Conservation (phyloP, 2,329 filamentous ascomycete genomes). For the Cercospora brassicicola region DNA sequence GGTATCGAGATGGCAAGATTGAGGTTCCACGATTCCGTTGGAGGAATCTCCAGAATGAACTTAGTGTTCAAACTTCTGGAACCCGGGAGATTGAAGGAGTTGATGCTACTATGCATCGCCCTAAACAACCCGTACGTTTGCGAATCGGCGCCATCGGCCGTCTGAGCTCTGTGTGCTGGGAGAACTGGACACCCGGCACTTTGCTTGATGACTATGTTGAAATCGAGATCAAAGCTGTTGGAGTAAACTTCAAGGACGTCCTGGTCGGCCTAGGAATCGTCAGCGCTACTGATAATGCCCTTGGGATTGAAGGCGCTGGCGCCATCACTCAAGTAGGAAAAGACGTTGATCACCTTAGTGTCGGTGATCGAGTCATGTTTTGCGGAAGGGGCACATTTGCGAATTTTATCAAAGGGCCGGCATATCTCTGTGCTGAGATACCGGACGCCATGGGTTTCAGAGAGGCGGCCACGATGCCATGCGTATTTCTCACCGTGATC, state of each 20-base stretch:
- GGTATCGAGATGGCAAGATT: no score
- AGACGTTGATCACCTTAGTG: constrained; percentile 28
- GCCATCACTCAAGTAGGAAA: constrained; percentile 33
- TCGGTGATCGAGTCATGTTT: constrained; percentile 31
- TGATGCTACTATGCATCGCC: no score
- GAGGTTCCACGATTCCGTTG: no score
- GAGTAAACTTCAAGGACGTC: constrained; percentile 26
- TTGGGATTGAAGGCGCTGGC: constrained; percentile 42
- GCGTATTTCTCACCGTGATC: constrained; percentile 16
- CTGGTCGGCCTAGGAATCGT: constrained; percentile 16
- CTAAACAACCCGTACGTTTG: no score
- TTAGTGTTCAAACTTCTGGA: no score
- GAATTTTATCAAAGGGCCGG: constrained; percentile 12
- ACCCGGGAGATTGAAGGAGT: no score
- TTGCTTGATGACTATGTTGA: constrained; percentile 11
- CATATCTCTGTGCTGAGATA: constrained; percentile 11
- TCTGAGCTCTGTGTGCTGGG: neutral
- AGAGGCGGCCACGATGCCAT: constrained; percentile 24
- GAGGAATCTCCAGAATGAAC: no score
- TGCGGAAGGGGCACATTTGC: constrained; percentile 9
- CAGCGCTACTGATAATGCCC: constrained; percentile 20
- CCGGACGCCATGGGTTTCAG: constrained; percentile 25
- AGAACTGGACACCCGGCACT: neutral
- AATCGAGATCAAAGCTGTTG: constrained; percentile 21
- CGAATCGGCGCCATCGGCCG: no score